Percentiles rank a stretch among this genome's conserved stretches.
phyloP scores from a whole-genome alignment of 2,329 filamentous ascomycete species.

The Colletotrichum sp. region DNA sequence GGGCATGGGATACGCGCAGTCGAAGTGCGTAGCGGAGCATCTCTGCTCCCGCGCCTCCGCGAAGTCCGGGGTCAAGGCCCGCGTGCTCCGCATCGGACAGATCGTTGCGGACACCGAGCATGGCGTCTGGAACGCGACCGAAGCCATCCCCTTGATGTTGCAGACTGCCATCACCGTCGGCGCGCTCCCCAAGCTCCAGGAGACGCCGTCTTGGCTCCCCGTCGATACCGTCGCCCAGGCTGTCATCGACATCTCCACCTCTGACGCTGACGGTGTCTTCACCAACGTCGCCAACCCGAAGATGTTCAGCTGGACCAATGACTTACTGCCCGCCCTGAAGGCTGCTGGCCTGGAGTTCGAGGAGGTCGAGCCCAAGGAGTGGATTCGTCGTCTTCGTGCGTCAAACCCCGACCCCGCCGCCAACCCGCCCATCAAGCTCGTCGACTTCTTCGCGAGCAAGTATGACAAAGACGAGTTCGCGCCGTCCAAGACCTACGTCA shows the following conservation, averaged over 20 bases:
- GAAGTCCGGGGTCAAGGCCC: slow-evolving; percentile 31
- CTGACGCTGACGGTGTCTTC: slow-evolving; percentile 35
- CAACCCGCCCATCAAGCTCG: slow-evolving; percentile 58
- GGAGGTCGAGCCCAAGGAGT: slow-evolving; percentile 45
- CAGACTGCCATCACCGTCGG: slow-evolving; percentile 47
- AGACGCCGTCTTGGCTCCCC: slow-evolving; percentile 49
- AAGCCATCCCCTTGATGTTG: slow-evolving; percentile 58
- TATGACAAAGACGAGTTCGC: slow-evolving; percentile 48
- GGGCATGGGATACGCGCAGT: slow-evolving; percentile 46
- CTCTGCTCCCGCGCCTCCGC: slow-evolving; percentile 38
- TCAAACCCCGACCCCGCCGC: slow-evolving; percentile 47
- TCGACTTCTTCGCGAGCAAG: slow-evolving; percentile 51
- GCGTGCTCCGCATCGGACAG: slow-evolving; percentile 53
- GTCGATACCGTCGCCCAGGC: slow-evolving; percentile 48
- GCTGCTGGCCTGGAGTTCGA: slow-evolving; percentile 49
- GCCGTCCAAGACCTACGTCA: slow-evolving; percentile 44
- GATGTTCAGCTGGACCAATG: slow-evolving; percentile 52
- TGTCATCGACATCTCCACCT: slow-evolving; percentile 41
- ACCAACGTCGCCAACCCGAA: slow-evolving; percentile 54
- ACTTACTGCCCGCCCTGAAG: slow-evolving; percentile 54
- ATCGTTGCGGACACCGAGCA: slow-evolving; percentile 50
- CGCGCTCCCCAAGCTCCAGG: slow-evolving; percentile 48
- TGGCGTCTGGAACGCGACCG: slow-evolving; percentile 56
- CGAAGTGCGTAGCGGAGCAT: slow-evolving; percentile 44
- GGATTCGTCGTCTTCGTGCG: slow-evolving; percentile 46